Evolutionary conservation across 805 yeast species (phyloP), one percentile per base, ranked within the genome.

Genomic region (Sugiyamaella qingdaonensis): DNA sequence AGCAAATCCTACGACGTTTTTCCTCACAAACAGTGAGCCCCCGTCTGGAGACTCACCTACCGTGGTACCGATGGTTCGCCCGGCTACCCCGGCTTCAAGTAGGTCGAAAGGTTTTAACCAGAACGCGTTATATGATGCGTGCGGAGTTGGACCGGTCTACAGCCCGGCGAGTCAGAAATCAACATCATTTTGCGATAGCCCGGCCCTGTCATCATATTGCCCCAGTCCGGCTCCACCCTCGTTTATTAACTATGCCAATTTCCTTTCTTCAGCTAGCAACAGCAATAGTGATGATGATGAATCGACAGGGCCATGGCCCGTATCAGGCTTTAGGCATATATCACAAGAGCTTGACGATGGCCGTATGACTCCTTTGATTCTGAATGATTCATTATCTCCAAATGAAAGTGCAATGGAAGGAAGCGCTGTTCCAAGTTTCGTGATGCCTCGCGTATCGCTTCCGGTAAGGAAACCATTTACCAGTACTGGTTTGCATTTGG

Each of bases 401-500:
- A 11, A n/a, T 10, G 39, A 31, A 10, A 21, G 39, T 37, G n/a
- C 24, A 11, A 29, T 46, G 14, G 39, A 32, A 16, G 49, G 19
- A 2, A 39, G 43, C 9, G 4, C 32, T 9, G 16, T 48, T 16
- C 54, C 54, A 10, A 33, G 33, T 14, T 44, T 62, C 27, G 53
- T 62, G 34, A 61, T 62, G 64, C 66, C 66, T 18, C 45, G 56
- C 18, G 59, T 62, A 19, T 16, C 54, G 8, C 44, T 62, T 18
- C 61, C 64, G 10, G 47, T 54, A 16, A 34, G 59, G 7, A 53
- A 64, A 21, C 58, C 61, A 14, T 63, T 60, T 49, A 63, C 65
- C 2, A 39, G 51, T 5, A 53, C 44, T 10, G 66, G 66, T 1
- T 51, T 61, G 36, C 51, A 48, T 7, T 50, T 63, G 41, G 66